Evolutionary conservation across 2,329 filamentous ascomycete genomes (phyloP).

Genomic region (Aphanocladium album): DNA sequence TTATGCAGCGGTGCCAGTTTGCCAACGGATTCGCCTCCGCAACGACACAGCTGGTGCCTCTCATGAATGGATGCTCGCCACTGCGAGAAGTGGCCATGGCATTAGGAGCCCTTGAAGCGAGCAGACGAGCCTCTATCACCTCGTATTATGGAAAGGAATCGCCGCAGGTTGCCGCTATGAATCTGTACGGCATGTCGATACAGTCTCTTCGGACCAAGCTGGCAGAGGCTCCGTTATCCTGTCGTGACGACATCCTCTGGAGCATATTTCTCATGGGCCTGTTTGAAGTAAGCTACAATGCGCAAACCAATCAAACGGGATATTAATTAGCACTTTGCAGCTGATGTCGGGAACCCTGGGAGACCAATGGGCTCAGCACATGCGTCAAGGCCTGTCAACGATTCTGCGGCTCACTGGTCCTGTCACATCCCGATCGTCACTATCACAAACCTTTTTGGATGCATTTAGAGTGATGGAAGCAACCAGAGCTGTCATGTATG

Average conservation of each 20-base stretch:
- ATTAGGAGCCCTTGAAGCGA: slow-evolving; percentile 24
- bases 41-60: slow-evolving; percentile 5
- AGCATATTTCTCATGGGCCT: not conserved
- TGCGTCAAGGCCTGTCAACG: slow-evolving; percentile 22
- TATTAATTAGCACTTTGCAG: slow-evolving; percentile 14
- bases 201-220: slow-evolving; percentile 15
- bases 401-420: slow-evolving; percentile 17
- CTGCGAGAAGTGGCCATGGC: slow-evolving; percentile 19
- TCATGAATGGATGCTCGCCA: slow-evolving; percentile 16
- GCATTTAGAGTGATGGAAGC: slow-evolving; percentile 21
- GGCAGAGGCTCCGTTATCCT: not conserved
- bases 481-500: slow-evolving; percentile 22
- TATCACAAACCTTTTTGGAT: slow-evolving; percentile 17
- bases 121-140: slow-evolving; percentile 13
- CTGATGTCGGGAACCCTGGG: slow-evolving; percentile 22
- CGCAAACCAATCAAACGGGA: rapidly evolving
- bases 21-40: slow-evolving; percentile 13
- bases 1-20: slow-evolving; percentile 12
- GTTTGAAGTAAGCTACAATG: not conserved
- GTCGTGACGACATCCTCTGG: not conserved
- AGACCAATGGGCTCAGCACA: slow-evolving; percentile 23
- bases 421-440: not conserved
- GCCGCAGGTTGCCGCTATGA: slow-evolving; percentile 14
- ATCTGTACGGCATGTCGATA: slow-evolving; percentile 19
- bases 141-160: not conserved